These are phyloP conservation scores for Kodamaea sagamina DNA, from an alignment of 805 yeast genomes.

Conservation along the genomic window DNA sequence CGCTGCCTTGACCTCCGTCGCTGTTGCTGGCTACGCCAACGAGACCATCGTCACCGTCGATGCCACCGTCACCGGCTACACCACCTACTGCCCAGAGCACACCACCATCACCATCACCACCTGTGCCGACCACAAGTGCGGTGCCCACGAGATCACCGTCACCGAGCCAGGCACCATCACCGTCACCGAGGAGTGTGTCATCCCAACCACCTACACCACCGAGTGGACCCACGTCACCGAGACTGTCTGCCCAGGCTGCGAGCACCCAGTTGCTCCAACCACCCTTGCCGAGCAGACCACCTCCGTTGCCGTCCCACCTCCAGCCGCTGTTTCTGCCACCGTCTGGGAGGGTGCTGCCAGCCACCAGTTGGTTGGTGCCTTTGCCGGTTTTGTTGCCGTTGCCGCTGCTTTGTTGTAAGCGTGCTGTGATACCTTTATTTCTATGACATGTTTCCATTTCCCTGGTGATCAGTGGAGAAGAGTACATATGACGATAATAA, in stretches of 20 bases:
- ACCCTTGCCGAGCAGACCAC: conserved; percentile 22
- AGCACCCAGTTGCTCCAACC: conserved; percentile 29
- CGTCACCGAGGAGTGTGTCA: conserved; percentile 26
- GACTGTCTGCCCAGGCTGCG: conserved; percentile 35
- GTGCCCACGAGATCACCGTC: conserved; percentile 30
- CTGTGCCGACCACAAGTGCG: conserved; percentile 29
- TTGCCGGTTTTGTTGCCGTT: conserved; percentile 6
- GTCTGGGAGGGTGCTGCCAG: not conserved
- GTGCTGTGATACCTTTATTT: not conserved
- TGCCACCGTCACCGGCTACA: conserved; percentile 35
- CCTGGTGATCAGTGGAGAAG: conserved; percentile 2
- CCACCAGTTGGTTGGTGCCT: conserved; percentile 4
- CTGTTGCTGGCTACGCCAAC: conserved; percentile 33
- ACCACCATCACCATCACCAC: conserved; percentile 38
- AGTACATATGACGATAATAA: no score
- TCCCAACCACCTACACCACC: conserved; percentile 12
- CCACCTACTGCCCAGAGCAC: conserved; percentile 40
- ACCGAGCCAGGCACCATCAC: conserved; percentile 35
- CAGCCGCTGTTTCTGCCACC: conserved; percentile 34
- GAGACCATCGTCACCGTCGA: conserved; percentile 28
- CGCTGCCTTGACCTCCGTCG: conserved; percentile 32
- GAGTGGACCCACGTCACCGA: conserved; percentile 25
- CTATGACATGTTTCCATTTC: not conserved
- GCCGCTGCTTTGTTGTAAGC: conserved; percentile 9
- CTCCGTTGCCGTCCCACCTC: conserved; percentile 29